Evolutionary conservation across 176 grass and related monocot species (phyloP).

Genomic region (Stipa capillata): DNA sequence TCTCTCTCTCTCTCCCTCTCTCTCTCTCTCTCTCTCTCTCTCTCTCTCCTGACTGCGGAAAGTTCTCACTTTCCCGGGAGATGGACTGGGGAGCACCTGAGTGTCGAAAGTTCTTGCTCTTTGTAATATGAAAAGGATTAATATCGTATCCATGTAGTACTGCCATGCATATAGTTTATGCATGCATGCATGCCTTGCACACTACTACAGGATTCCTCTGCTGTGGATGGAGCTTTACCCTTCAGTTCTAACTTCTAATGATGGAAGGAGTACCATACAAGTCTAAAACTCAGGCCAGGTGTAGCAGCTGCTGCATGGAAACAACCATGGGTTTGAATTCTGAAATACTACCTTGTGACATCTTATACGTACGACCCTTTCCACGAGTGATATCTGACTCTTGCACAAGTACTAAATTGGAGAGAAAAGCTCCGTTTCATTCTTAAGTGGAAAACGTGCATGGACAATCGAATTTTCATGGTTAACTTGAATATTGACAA

Average conservation of each 20-base stretch:
- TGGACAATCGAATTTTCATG: neutral
- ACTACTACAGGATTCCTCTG: neutral
- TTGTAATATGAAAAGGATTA: neutral
- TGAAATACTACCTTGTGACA: neutral
- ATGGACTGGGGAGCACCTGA: slow-evolving; percentile 17
- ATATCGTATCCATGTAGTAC: neutral
- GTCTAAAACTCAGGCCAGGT: neutral
- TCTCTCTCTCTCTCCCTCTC: neutral
- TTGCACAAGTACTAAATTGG: neutral
- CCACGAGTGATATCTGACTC: neutral
- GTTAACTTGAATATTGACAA: neutral
- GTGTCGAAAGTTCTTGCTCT: slow-evolving; percentile 6
- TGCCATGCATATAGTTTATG: neutral
- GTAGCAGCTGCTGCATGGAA: neutral
- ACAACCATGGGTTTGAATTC: neutral
- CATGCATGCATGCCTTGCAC: neutral
- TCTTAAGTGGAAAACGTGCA: neutral
- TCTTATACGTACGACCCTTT: neutral
- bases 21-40: neutral
- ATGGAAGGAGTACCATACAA: neutral
- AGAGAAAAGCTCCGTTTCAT: neutral
- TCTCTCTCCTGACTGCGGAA: neutral
- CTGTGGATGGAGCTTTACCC: neutral
- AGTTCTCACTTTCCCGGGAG: neutral
- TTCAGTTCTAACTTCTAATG: neutral